phyloP scores from a whole-genome alignment of 805 yeast species.

The Grigorovia jiainica region DNA sequence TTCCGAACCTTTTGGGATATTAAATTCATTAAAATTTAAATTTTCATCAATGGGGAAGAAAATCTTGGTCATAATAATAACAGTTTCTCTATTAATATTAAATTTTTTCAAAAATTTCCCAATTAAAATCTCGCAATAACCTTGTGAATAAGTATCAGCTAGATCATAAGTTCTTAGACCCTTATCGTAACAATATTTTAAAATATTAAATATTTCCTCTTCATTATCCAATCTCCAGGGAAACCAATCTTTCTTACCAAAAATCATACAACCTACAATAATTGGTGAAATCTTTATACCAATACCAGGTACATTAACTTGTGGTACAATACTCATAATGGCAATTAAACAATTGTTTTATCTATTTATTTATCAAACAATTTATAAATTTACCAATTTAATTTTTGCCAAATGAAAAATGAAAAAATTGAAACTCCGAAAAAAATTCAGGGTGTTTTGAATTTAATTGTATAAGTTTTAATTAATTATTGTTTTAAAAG shows the following conservation, averaged over 20 bases:
- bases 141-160: conserved; percentile 40
- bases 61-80: conserved; percentile 47
- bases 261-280: conserved; percentile 48
- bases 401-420: no score
- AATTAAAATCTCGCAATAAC: conserved; percentile 38
- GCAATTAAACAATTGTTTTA: no score
- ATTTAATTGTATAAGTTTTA: no score
- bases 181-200: conserved; percentile 39
- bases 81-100: conserved; percentile 42
- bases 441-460: no score
- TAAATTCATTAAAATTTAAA: no score
- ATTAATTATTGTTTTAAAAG: no score
- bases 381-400: no score
- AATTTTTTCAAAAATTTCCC: conserved; percentile 46
- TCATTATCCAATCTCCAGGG: conserved; percentile 41
- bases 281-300: conserved; percentile 42
- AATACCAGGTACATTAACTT: no score
- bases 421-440: no score
- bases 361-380: no score
- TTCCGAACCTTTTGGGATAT: no score
- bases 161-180: conserved; percentile 43
- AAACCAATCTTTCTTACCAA: conserved; percentile 37
- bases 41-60: conserved; percentile 28
- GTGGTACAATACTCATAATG: no score
- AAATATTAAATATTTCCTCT: conserved; percentile 33